Percentiles rank a stretch among this genome's conserved stretches.
Evolutionary conservation across 1,284 basidiomycete species (phyloP).

Genomic region (Cryptococcus wingfieldii): DNA sequence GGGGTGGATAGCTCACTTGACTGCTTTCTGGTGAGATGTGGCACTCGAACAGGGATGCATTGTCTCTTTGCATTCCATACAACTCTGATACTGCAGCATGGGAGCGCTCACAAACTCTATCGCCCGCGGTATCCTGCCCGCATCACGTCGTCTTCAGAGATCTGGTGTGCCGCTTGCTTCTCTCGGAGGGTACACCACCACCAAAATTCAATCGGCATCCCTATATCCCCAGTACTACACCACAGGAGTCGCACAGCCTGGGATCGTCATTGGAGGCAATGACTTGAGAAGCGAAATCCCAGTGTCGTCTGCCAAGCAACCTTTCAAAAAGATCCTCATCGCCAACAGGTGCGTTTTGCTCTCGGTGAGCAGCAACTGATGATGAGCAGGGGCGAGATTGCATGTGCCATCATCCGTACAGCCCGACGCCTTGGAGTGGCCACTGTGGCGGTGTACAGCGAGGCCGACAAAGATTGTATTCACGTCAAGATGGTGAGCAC

Average conservation of each 20-base stretch:
- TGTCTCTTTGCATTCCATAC: too few species aligned
- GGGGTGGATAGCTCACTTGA: too few species aligned
- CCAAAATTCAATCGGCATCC: too few species aligned
- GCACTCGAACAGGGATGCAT: too few species aligned
- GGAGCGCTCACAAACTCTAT: not conserved
- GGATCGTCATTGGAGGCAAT: not conserved
- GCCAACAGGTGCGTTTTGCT: conserved; percentile 63
- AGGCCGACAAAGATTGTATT: conserved; percentile 73
- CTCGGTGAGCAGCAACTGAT: not conserved
- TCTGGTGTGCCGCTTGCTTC: too few species aligned
- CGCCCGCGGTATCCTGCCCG: too few species aligned
- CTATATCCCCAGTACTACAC: too few species aligned
- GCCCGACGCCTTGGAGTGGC: conserved; percentile 79
- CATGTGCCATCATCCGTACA: conserved; percentile 87
- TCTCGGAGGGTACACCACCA: too few species aligned
- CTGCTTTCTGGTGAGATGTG: not conserved
- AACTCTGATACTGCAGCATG: too few species aligned
- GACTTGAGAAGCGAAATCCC: not conserved
- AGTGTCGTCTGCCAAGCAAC: conserved; percentile 5
- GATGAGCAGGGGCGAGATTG: conserved; percentile 71
- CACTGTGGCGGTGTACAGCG: conserved; percentile 88
- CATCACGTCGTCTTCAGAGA: too few species aligned
- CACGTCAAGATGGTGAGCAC: conserved; percentile 59
- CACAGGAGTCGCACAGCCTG: too few species aligned
- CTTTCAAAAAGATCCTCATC: conserved; percentile 67